phyloP scores from a whole-genome alignment of 345 rosid species.

The Populus deltoides region DNA sequence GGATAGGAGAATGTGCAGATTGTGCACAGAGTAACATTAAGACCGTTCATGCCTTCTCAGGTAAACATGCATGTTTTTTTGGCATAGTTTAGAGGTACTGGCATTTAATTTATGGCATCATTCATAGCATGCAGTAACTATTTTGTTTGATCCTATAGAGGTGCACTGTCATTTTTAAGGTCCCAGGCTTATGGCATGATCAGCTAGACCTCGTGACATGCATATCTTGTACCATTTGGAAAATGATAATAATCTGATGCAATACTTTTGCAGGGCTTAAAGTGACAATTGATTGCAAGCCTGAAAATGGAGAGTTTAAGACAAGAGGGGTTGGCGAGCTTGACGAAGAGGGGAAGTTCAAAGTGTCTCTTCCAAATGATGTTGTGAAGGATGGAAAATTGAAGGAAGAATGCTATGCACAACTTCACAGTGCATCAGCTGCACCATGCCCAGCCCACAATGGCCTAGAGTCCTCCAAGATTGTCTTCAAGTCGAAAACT shows the following conservation, averaged over 20 bases:
- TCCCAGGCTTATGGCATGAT: background rate
- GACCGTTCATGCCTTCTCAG: slow-evolving; percentile 54
- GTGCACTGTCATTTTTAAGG: background rate
- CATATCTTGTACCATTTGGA: background rate
- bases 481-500: slow-evolving; percentile 40
- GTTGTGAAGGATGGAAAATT: slow-evolving; percentile 51
- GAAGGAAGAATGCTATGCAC: slow-evolving; percentile 79
- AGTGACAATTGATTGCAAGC: slow-evolving; percentile 70
- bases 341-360: slow-evolving; percentile 61
- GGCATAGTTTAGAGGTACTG: background rate
- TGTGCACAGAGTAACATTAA: slow-evolving; percentile 40
- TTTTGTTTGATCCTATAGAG: background rate
- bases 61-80: slow-evolving; percentile 23
- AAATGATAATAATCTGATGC: background rate
- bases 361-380: slow-evolving; percentile 47
- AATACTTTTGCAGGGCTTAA: slow-evolving; percentile 47
- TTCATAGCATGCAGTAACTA: background rate
- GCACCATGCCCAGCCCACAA: slow-evolving; percentile 59
- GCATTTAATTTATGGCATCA: background rate
- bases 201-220: background rate
- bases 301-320: slow-evolving; percentile 45
- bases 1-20: slow-evolving; percentile 63
- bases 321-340: slow-evolving; percentile 56
- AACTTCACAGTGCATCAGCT: slow-evolving; percentile 61
- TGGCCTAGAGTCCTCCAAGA: slow-evolving; percentile 53